These are phyloP conservation scores for Xylaria arbuscula DNA, from an alignment of 2,329 filamentous ascomycete species.

Conservation along the genomic window DNA sequence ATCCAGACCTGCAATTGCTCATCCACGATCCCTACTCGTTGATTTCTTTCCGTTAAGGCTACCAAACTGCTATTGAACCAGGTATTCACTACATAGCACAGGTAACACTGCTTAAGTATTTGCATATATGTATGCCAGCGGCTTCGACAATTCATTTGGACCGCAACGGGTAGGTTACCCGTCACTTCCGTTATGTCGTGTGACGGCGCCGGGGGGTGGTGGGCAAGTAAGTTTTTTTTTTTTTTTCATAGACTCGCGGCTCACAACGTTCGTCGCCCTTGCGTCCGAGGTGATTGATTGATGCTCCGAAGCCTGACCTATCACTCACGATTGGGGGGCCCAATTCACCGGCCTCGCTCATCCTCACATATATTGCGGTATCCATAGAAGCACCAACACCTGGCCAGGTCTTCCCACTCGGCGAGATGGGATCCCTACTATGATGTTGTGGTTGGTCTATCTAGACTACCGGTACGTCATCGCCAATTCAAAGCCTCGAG, in stretches of 20 bases:
- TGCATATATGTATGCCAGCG: not conserved
- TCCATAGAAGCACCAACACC: constrained; percentile 17
- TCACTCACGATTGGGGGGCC: not conserved
- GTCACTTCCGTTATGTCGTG: constrained; percentile 27
- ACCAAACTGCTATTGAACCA: not conserved
- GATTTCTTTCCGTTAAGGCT: constrained; percentile 11
- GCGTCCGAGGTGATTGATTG: constrained; percentile 9
- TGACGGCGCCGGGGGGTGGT: constrained; percentile 5
- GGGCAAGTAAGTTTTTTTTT: too few species aligned
- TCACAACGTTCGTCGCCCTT: constrained; percentile 10
- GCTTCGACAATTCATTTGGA: constrained; percentile 14
- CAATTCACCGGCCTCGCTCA: constrained; percentile 19
- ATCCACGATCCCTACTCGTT: constrained; percentile 10
- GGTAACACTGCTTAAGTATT: constrained; percentile 22
- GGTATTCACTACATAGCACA: not conserved
- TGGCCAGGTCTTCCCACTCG: constrained; percentile 5
- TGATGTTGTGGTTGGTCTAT: not conserved
- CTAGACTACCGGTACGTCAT: constrained; percentile 17
- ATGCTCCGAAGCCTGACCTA: constrained; percentile 21
- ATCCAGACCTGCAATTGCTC: constrained; percentile 10
- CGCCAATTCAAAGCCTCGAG: not conserved
- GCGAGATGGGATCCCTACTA: not conserved
- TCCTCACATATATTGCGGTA: constrained; percentile 13
- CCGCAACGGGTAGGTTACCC: constrained; percentile 9
- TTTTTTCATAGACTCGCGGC: constrained; percentile 15